Conservation (phyloP, 257 asterid species). For the Osmanthus fragrans region DNA sequence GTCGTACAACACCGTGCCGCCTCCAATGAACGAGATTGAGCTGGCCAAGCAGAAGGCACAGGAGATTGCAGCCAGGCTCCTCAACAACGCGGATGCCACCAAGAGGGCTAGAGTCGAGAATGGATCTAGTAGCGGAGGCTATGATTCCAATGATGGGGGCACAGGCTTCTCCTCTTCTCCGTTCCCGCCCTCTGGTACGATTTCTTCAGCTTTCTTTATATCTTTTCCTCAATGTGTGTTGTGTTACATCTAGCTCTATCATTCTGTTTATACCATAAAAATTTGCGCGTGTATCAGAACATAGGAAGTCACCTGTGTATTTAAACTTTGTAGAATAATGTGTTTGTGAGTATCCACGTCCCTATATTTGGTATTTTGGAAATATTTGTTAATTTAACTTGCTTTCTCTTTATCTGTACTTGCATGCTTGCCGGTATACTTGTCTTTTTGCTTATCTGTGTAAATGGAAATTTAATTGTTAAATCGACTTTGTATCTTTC, state of each 20-base stretch:
- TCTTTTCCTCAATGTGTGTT: not conserved
- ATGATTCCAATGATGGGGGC: slow-evolving; percentile 48
- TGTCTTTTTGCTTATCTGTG: not conserved
- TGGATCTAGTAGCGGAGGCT: slow-evolving; percentile 59
- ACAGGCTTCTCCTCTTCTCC: slow-evolving; percentile 4
- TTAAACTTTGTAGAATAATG: not conserved
- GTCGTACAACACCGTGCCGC: slow-evolving; percentile 70
- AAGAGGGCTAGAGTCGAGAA: slow-evolving; percentile 75
- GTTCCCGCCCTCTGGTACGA: not conserved
- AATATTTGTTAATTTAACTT: not conserved
- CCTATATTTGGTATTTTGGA: not conserved
- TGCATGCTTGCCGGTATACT: not conserved
- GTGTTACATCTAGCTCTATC: not conserved
- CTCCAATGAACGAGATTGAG: slow-evolving; percentile 80
- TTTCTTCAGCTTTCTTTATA: not conserved
- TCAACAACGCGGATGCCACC: slow-evolving; percentile 61
- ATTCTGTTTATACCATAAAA: not conserved
- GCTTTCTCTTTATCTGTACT: not conserved
- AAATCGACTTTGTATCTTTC: not conserved
- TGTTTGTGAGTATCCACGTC: not conserved
- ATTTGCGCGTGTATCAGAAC: not conserved
- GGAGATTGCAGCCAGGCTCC: slow-evolving; percentile 83
- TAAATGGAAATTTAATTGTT: not conserved
- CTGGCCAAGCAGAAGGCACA: slow-evolving; percentile 91
- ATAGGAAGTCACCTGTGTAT: not conserved